A percentile compares a stretch with the other conserved stretches of the same genome.
Conservation (phyloP, 2,329 filamentous ascomycete species). For the Monosporascus sp. region DNA sequence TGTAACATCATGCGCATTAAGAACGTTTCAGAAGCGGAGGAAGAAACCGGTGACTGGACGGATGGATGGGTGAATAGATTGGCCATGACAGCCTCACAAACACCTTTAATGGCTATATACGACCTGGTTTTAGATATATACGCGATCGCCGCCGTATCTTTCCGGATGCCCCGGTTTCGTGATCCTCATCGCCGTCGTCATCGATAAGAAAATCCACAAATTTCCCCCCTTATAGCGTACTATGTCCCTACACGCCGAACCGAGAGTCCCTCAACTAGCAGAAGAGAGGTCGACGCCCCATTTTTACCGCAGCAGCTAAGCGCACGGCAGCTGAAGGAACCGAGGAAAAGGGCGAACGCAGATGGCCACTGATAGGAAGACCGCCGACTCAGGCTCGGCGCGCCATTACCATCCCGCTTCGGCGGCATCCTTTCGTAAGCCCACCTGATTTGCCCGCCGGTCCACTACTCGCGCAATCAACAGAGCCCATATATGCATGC, state of each 20-base stretch:
- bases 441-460: background rate
- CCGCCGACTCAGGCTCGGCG: constrained; percentile 37
- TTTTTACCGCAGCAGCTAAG: background rate
- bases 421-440: constrained; percentile 49
- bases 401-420: constrained; percentile 40
- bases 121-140: too few species aligned
- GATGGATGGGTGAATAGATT: background rate
- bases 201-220: too few species aligned
- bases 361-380: constrained; percentile 41
- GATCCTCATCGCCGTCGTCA: too few species aligned
- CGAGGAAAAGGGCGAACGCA: constrained; percentile 11
- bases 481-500: too few species aligned
- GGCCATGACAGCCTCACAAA: background rate
- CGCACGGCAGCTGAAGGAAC: background rate
- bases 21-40: background rate
- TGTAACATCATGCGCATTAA: background rate
- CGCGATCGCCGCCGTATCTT: too few species aligned
- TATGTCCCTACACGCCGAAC: background rate
- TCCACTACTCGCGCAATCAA: background rate
- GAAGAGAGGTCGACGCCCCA: background rate
- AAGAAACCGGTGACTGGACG: background rate
- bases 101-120: too few species aligned
- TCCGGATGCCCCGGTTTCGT: too few species aligned
- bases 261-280: constrained; percentile 2
- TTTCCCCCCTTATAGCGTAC: background rate